Evolutionary conservation across 768 basidiomycete species (phyloP).

Genomic region (Gelatoporia subvermispora): DNA sequence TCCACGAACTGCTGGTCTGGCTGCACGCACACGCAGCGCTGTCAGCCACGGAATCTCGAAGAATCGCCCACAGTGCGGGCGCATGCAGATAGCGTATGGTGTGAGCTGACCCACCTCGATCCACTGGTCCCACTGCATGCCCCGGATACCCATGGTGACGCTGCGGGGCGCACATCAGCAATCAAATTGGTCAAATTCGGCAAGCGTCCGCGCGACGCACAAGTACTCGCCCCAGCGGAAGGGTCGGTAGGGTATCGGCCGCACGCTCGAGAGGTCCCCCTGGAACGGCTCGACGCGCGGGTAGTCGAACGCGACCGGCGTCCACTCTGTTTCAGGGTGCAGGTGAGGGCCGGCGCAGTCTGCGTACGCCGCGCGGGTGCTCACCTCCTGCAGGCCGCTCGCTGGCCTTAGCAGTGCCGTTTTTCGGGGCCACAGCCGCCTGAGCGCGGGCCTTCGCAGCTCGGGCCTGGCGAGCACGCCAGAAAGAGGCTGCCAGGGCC

Average conservation of each 20-base stretch:
- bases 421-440: too few species aligned
- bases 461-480: too few species aligned
- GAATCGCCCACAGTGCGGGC: too few species aligned
- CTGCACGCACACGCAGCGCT: too few species aligned
- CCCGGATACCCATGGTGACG: constrained; percentile 64
- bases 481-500: too few species aligned
- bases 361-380: too few species aligned
- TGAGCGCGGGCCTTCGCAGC: too few species aligned
- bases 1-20: constrained; percentile 52
- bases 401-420: too few species aligned
- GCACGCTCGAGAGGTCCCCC: constrained; percentile 37
- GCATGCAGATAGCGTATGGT: not conserved
- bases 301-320: constrained; percentile 44
- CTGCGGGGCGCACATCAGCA: constrained; percentile 24
- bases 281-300: constrained; percentile 41
- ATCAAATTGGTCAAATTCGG: not conserved
- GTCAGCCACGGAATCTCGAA: too few species aligned
- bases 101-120: constrained; percentile 46
- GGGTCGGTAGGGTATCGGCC: constrained; percentile 61
- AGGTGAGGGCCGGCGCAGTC: too few species aligned
- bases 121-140: constrained; percentile 70
- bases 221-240: constrained; percentile 61
- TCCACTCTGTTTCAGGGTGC: constrained; percentile 40
- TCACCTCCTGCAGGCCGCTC: too few species aligned
- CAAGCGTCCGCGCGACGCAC: constrained; percentile 29